Evolutionary conservation across 2,329 filamentous ascomycete genomes (phyloP).

Genomic region (Penicillium decumbens): DNA sequence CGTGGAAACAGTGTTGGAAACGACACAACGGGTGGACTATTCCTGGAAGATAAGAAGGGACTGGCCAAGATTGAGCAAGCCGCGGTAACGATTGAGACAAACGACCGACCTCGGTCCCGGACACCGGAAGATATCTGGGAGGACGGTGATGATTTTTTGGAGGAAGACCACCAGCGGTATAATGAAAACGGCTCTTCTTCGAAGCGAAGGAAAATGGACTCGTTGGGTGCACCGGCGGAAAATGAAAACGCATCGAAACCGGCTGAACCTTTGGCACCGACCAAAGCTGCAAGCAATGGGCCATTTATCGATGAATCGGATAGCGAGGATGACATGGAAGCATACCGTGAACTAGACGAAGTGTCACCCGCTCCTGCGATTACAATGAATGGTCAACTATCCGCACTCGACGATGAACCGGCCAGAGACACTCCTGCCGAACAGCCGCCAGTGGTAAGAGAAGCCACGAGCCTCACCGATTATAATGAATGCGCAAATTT

Average conservation of each 20-base stretch:
- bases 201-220: constrained; percentile 35
- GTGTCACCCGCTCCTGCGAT: neutral
- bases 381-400: neutral
- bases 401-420: constrained; percentile 8
- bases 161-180: constrained; percentile 20
- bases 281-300: constrained; percentile 26
- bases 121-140: constrained; percentile 37
- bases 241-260: neutral
- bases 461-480: constrained; percentile 44
- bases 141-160: constrained; percentile 19
- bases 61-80: constrained; percentile 6
- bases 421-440: constrained; percentile 17
- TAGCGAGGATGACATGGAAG: constrained; percentile 47
- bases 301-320: constrained; percentile 49
- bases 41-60: constrained; percentile 34
- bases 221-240: neutral
- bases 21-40: constrained; percentile 27
- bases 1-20: constrained; percentile 8
- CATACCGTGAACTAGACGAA: constrained; percentile 22
- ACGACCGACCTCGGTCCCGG: constrained; percentile 19
- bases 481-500: constrained; percentile 51
- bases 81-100: neutral
- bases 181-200: constrained; percentile 31
- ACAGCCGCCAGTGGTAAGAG: constrained; percentile 47
- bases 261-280: constrained; percentile 1